Conservation (phyloP, 805 yeast genomes). For the Sporopachydermia lactativora region DNA sequence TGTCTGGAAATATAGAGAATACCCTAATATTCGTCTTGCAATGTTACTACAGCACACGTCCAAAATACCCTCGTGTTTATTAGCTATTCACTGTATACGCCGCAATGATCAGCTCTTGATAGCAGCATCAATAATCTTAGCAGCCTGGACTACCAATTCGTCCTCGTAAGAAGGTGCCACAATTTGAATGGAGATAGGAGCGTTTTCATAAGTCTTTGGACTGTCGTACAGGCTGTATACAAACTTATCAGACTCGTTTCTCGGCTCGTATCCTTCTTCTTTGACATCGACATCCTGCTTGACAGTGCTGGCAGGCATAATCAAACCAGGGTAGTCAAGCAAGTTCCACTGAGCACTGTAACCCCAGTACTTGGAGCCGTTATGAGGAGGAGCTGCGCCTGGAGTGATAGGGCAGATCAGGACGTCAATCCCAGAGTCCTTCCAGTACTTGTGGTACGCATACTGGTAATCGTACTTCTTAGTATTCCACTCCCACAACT, state of each 20-base stretch:
- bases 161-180: constrained; percentile 16
- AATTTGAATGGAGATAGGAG: constrained; percentile 14
- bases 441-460: constrained; percentile 37
- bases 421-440: constrained; percentile 31
- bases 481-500: constrained; percentile 39
- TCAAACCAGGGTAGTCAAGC: constrained; percentile 47
- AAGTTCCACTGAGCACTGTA: constrained; percentile 65
- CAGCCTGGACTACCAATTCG: constrained; percentile 22
- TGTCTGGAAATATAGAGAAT: too few species aligned
- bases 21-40: too few species aligned
- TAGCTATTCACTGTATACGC: too few species aligned
- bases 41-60: too few species aligned
- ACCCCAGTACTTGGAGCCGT: constrained; percentile 60
- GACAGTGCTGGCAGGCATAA: constrained; percentile 5
- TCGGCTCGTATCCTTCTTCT: constrained; percentile 10
- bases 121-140: not conserved
- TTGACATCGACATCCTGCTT: constrained; percentile 10
- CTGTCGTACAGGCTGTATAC: constrained; percentile 12
- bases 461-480: constrained; percentile 46
- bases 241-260: constrained; percentile 12
- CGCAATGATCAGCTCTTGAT: not conserved
- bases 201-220: constrained; percentile 13
- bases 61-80: too few species aligned
- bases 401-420: constrained; percentile 54
- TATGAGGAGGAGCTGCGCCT: constrained; percentile 59